These are phyloP conservation scores for Mucor indicus DNA, from an alignment of 371 early-diverging fungal species.

Conservation along the genomic window DNA sequence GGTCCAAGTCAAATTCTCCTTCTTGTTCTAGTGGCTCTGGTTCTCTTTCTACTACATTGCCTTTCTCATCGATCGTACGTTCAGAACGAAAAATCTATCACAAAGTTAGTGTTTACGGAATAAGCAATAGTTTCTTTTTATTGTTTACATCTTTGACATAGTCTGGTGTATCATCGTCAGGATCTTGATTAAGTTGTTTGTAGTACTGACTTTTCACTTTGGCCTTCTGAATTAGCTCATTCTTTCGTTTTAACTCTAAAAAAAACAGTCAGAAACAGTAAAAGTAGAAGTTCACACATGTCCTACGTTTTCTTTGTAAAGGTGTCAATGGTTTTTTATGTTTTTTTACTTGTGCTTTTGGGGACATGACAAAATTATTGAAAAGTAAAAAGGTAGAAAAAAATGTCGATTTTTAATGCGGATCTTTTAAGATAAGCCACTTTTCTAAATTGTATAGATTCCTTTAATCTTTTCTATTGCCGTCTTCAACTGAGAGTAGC, in stretches of 20 bases:
- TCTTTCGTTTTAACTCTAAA: slow-evolving; percentile 53
- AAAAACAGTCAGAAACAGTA: neutral
- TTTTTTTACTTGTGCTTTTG: slow-evolving; percentile 13
- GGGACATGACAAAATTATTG: slow-evolving; percentile 12
- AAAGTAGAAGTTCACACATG: neutral
- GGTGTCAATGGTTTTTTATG: slow-evolving; percentile 24
- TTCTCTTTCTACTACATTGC: slow-evolving; percentile 52
- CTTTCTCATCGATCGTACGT: slow-evolving; percentile 57
- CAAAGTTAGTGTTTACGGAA: neutral
- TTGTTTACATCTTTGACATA: slow-evolving; percentile 46
- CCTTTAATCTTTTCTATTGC: no score
- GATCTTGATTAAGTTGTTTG: slow-evolving; percentile 39
- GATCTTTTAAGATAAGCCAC: slow-evolving; percentile 2
- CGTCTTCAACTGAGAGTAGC: slow-evolving; percentile 22
- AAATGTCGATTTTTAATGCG: slow-evolving; percentile 4
- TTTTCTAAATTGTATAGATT: neutral
- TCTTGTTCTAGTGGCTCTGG: slow-evolving; percentile 20
- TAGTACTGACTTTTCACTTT: slow-evolving; percentile 60
- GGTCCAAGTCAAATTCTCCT: slow-evolving; percentile 27
- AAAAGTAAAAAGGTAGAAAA: neutral
- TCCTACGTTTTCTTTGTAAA: slow-evolving; percentile 25
- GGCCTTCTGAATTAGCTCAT: slow-evolving; percentile 60
- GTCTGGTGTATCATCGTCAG: slow-evolving; percentile 38
- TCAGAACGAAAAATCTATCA: slow-evolving; percentile 56
- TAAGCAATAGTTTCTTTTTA: neutral